Percentiles rank a stretch among this genome's conserved stretches.
Conservation (phyloP, 257 asterid genomes). For the Henckelia pumila region DNA sequence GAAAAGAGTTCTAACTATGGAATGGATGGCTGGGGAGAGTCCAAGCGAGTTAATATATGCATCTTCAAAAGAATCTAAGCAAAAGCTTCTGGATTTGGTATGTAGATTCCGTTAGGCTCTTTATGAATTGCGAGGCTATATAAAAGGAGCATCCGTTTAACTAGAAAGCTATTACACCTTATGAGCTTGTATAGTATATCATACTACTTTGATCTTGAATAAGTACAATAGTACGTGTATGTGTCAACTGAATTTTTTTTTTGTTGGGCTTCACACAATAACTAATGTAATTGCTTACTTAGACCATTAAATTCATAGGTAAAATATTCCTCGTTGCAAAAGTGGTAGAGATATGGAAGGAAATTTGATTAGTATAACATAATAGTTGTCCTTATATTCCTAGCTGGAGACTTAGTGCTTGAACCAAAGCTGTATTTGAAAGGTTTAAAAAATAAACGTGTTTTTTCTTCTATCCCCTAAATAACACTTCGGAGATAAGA, state of each 20-base stretch:
- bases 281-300: not conserved
- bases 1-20: constrained; percentile 88
- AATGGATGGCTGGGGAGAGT: constrained; percentile 95
- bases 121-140: constrained; percentile 18
- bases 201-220: not conserved
- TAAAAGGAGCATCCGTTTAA: constrained; percentile 1
- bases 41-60: constrained; percentile 62
- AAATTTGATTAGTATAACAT: not conserved
- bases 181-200: not conserved
- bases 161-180: not conserved
- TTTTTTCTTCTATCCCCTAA: not conserved
- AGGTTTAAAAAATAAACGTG: not conserved
- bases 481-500: not conserved
- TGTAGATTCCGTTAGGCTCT: constrained; percentile 12
- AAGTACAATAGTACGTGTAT: too few relatives aligned
- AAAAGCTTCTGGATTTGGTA: constrained; percentile 64
- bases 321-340: not conserved
- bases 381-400: constrained; percentile 1
- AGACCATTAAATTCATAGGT: not conserved
- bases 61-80: constrained; percentile 53
- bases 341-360: constrained; percentile 2
- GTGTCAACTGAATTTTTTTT: not conserved
- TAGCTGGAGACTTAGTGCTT: constrained; percentile 1
- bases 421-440: constrained; percentile 5
- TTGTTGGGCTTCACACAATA: not conserved